A percentile compares a stretch with the other conserved stretches of the same genome.
phyloP scores from a whole-genome alignment of 2,329 filamentous ascomycete genomes.

The Xylaria polymorpha region DNA sequence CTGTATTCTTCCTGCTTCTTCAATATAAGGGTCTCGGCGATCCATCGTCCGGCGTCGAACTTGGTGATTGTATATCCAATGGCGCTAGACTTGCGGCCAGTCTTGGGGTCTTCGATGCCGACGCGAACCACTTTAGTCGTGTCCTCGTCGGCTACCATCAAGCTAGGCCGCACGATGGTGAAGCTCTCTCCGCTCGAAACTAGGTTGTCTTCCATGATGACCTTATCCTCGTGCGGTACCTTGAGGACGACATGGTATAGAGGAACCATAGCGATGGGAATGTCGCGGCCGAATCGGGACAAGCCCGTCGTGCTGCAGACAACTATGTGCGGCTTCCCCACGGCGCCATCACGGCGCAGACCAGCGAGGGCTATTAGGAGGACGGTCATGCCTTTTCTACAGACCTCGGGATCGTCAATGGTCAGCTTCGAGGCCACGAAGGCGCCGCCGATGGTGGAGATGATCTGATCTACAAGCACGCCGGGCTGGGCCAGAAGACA shows the following conservation, averaged over 20 bases:
- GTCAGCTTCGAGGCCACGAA: constrained; percentile 47
- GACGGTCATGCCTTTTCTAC: constrained; percentile 56
- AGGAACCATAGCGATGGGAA: constrained; percentile 57
- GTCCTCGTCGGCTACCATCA: constrained; percentile 49
- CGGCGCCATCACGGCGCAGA: constrained; percentile 45
- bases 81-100: constrained; percentile 49
- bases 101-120: constrained; percentile 55
- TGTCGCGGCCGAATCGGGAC: constrained; percentile 53
- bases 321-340: constrained; percentile 53
- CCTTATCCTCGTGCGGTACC: constrained; percentile 61
- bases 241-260: constrained; percentile 57
- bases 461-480: constrained; percentile 58
- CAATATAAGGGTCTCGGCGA: constrained; percentile 55
- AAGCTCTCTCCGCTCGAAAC: constrained; percentile 50
- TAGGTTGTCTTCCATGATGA: constrained; percentile 57
- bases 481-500: constrained; percentile 51
- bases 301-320: constrained; percentile 59
- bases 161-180: constrained; percentile 53
- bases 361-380: constrained; percentile 56
- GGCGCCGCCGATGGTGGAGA: constrained; percentile 61
- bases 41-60: constrained; percentile 61
- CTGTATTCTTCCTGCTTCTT: constrained; percentile 45
- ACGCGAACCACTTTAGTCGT: constrained; percentile 51
- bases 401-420: constrained; percentile 61
- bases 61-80: constrained; percentile 62